Conservation (phyloP, 2,329 filamentous ascomycete species). For the Aspergillus persii region DNA sequence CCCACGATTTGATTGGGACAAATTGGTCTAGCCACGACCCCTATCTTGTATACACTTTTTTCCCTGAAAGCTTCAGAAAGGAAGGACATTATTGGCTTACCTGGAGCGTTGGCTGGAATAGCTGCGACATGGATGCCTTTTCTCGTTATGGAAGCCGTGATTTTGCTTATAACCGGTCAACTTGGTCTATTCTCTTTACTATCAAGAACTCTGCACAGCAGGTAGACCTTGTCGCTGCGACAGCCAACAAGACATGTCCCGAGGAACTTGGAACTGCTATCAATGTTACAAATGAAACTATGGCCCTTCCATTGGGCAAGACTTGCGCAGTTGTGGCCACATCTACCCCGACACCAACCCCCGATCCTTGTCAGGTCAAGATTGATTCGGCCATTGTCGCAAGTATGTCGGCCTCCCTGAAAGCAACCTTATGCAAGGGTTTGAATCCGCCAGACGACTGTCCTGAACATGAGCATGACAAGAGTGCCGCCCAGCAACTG, state of each 20-base stretch:
- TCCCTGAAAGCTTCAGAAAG: not conserved
- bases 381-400: not conserved
- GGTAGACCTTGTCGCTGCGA: conserved; percentile 1
- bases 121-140: conserved; percentile 1
- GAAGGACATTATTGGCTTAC: not conserved
- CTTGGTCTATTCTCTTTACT: not conserved
- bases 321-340: not conserved
- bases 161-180: not conserved
- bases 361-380: not conserved
- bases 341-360: not conserved
- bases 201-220: not conserved
- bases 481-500: not conserved
- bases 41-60: not conserved
- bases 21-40: not conserved
- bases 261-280: not conserved
- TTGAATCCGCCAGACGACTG: not conserved
- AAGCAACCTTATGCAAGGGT: not conserved
- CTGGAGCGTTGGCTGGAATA: not conserved
- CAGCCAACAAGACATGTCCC: conserved; percentile 1
- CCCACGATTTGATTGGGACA: not conserved
- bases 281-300: not conserved
- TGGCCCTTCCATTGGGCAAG: not conserved
- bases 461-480: not conserved
- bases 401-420: not conserved
- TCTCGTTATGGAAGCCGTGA: not conserved